These are phyloP conservation scores for Eimeria necatrix DNA, from an alignment of 169 alveolate genomes.

Conservation along the genomic window DNA sequence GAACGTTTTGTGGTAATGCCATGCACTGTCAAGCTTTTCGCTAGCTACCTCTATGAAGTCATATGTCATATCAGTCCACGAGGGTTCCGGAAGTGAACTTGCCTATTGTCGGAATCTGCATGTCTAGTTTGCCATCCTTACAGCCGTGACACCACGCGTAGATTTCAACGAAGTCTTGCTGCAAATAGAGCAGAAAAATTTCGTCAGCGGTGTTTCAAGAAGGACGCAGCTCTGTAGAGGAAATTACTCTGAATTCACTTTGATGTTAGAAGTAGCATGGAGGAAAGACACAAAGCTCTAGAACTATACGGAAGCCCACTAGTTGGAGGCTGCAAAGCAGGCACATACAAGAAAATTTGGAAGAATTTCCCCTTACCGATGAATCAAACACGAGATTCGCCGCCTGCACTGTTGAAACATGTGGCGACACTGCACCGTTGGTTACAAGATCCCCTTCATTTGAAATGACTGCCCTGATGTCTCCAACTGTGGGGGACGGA, in stretches of 20 bases:
- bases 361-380: not conserved
- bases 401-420: slow-evolving; percentile 35
- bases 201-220: no score
- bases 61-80: no score
- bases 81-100: not conserved
- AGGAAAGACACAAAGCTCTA: no score
- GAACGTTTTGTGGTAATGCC: no score
- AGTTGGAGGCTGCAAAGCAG: not conserved
- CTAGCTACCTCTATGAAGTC: no score
- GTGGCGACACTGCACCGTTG: not conserved
- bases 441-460: slow-evolving; percentile 61
- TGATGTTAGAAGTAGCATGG: not conserved
- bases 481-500: slow-evolving; percentile 51
- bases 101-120: slow-evolving; percentile 71
- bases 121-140: slow-evolving; percentile 49
- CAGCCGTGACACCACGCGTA: slow-evolving; percentile 75
- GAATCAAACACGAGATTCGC: slow-evolving; percentile 12
- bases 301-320: no score
- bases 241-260: not conserved
- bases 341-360: not conserved
- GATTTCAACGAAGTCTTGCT: slow-evolving; percentile 67
- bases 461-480: slow-evolving; percentile 24
- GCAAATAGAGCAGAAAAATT: not conserved
- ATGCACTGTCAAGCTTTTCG: no score
- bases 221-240: not conserved